Base-by-base conservation (phyloP, 2,329 filamentous ascomycete species). In the Xylariaceae sp. region DNA sequence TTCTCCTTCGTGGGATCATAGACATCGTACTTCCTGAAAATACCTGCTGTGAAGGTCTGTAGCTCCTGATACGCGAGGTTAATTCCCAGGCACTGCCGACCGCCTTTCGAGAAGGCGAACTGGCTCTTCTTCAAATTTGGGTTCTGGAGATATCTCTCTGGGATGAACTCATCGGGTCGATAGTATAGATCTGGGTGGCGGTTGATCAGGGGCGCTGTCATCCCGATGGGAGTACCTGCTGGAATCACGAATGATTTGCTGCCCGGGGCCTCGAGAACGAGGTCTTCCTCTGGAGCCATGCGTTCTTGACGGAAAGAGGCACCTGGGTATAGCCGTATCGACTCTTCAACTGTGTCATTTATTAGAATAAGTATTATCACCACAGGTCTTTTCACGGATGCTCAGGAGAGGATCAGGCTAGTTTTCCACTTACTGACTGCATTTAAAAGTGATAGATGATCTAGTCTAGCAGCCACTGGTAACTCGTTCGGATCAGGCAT, bases 271-370 rank as follows among this genome's bases (percentile, higher is more conserved):
- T 54, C 48, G 51, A 62, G 67, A 6, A 56, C 44, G 6, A 68
- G 44, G 11, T 59, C 55, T 8, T 55, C 57, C 33, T 64, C 57
- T 2, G 62, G 61, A 14, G 51, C 62, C 36, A 53, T 63, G 49
- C 53, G 68, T 52, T 41, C 59, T 55, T 57, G 66, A 22, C 55
- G 56, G 50, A 23, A 57, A 40, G 58, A 55, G 0, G 67, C 60
- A 2, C 65, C 67, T 12, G 64, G 66, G 20, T 67, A 66, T 2
- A 73, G 49, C 6, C 71, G 64, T 1, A 73, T 34, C 0, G 57
- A 52, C 44, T 69, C 65, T 11, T 62, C 54, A 25, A 69, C 27
- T 32, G 27, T 14, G n/a, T n/a, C n/a, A n/a, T n/a, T n/a, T n/a
- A n/a, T n/a, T n/a, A 32, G 27, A 32, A 32, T 32, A 8, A 32